These are phyloP conservation scores for Ceraceosorus guamensis DNA, from an alignment of 1,284 basidiomycete species.

Conservation along the genomic window DNA sequence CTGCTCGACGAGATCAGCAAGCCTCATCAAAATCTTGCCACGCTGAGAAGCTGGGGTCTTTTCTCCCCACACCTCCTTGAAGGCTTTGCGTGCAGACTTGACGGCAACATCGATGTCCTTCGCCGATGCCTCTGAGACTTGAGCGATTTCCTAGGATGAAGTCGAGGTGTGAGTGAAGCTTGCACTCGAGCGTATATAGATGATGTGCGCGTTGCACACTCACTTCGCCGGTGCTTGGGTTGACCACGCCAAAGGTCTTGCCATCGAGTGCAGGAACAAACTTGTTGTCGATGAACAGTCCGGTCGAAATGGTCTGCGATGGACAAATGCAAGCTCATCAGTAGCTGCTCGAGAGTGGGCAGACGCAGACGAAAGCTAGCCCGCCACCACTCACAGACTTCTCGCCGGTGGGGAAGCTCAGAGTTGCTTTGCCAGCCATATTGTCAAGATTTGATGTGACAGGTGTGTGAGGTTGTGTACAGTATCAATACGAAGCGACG, in stretches of 20 bases:
- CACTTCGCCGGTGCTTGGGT: constrained; percentile 35
- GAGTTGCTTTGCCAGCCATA: too few relatives aligned
- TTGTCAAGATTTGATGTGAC: too few relatives aligned
- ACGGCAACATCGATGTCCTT: constrained; percentile 43
- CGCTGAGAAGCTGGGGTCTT: constrained; percentile 58
- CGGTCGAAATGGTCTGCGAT: constrained; percentile 21
- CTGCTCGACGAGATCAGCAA: constrained; percentile 67
- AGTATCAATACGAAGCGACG: too few relatives aligned
- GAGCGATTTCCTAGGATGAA: constrained; percentile 23
- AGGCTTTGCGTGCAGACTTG: constrained; percentile 37
- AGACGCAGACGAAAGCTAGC: too few relatives aligned
- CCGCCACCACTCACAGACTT: too few relatives aligned
- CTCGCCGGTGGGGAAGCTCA: too few relatives aligned
- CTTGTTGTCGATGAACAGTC: constrained; percentile 45
- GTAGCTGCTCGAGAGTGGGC: too few relatives aligned
- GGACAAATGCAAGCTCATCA: too few relatives aligned
- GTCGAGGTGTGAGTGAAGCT: too few relatives aligned
- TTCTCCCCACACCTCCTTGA: constrained; percentile 35
- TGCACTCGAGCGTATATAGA: too few relatives aligned
- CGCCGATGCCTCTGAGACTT: constrained; percentile 39
- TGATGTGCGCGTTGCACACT: not conserved
- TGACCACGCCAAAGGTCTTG: constrained; percentile 42
- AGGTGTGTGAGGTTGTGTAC: too few relatives aligned
- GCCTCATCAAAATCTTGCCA: constrained; percentile 58
- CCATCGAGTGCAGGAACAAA: constrained; percentile 36